Base-by-base conservation (phyloP, 495 filamentous ascomycete species). In the Penicillium lagena region DNA sequence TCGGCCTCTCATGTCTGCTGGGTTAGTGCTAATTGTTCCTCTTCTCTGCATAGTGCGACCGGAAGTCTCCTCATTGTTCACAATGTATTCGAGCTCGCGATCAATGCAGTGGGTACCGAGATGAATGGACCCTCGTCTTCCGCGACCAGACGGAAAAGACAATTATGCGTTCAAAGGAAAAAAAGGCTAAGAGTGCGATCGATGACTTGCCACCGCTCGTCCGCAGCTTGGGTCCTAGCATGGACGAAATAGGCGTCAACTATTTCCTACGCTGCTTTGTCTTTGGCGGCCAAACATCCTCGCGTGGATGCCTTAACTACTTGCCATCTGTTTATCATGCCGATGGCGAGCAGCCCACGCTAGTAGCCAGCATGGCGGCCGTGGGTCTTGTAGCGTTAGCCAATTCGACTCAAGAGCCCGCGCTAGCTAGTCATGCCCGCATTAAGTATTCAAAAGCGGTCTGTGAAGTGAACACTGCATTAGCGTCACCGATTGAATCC, bases 401-500 rank as follows among this genome's bases (percentile, higher is more conserved):
- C 7, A 63, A 66, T 44, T 46, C 63, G 10, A 48, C 58, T 13
- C 51, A 46, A 29, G 60, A 56, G 35, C 55, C 62, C 7, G 55
- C 58, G 29, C 51, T 74, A 11, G 55, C 56, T 13, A 42, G 32
- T 1, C 59, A 56, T 29, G 70, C 70, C 7, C 60, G 60, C 35
- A 58, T 48, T 35, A 68, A 68, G 37, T 76, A 76, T 55, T 45
- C 56, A 2, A 62, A 60, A 29, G 69, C 70, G 7, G 56, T 74
- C 32, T 45, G 51, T 15, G 39, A 56, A 14, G 67, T 67, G 7
- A 82, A 80, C 47, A 44, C 53, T 14, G 79, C 79, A 4, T 51
- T 82, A 14, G 54, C 64, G 27, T 67, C 71, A 12, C 75, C 76
- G 0, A 47, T 43, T 9, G 75, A 80, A 35, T 73, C 71, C 12